These are phyloP conservation scores for Globisporangium cystogenes DNA, from an alignment of 352 stramenopile species.

Conservation along the genomic window DNA sequence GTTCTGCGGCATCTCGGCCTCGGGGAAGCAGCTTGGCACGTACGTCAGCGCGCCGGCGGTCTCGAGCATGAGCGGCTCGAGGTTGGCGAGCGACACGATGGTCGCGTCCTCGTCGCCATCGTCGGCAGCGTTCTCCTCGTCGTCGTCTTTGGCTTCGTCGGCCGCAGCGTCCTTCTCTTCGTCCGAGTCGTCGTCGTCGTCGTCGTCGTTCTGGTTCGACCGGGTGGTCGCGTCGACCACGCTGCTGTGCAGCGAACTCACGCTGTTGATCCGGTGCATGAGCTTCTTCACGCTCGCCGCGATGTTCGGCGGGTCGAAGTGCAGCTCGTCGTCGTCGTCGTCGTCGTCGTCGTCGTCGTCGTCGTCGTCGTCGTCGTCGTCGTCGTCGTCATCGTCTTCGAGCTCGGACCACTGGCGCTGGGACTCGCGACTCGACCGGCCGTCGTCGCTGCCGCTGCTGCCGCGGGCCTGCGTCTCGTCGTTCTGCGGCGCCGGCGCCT, in stretches of 20 bases:
- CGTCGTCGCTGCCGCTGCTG: not conserved
- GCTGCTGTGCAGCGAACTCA: conserved; percentile 1
- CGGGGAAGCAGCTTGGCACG: conserved; percentile 14
- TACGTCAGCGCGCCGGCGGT: conserved; percentile 7
- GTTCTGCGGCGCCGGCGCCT: not conserved
- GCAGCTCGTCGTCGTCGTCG: conserved; percentile 8
- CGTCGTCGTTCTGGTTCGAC: conserved; percentile 17
- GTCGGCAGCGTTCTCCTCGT: too few relatives aligned
- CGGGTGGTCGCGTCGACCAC: not conserved
- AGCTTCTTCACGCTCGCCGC: conserved; percentile 12
- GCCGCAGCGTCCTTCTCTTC: not conserved
- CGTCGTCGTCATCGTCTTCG: conserved; percentile 1
- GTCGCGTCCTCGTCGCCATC: conserved; percentile 2
- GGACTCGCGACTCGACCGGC: not conserved
- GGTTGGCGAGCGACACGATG: not conserved
- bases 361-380: too few relatives aligned
- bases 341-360: conserved; percentile 1
- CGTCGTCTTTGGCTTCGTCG: not conserved
- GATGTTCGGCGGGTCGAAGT: conserved; percentile 13
- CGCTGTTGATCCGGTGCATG: conserved; percentile 16
- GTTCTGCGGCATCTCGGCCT: conserved; percentile 51
- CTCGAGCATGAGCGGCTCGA: conserved; percentile 13
- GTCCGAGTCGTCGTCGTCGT: conserved; percentile 6
- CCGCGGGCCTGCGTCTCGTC: not conserved
- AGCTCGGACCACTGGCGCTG: not conserved